Percentiles rank a stretch among this genome's conserved stretches.
Conservation (phyloP, 176 grass and related monocot genomes). For the Pharus latifolius region DNA sequence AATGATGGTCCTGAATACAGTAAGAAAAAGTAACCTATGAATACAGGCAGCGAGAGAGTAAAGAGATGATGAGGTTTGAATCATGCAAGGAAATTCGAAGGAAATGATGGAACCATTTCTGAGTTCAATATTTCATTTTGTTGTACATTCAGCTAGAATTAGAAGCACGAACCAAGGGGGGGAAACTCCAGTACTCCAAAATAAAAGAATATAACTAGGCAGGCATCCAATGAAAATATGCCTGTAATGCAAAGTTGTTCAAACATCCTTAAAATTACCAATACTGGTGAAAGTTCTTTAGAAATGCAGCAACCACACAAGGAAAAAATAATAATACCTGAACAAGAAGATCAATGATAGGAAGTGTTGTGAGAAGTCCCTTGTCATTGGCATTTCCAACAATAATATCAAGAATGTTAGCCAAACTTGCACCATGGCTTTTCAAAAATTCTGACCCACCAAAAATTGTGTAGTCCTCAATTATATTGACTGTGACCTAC, state of each 20-base stretch:
- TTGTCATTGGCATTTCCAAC: conserved; percentile 93
- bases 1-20: not conserved
- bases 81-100: no score
- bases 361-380: conserved; percentile 63
- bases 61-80: no score
- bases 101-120: no score
- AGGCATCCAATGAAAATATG: not conserved
- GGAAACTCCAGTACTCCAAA: not conserved
- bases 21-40: not conserved
- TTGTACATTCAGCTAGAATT: not conserved
- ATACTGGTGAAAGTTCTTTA: not conserved
- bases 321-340: conserved; percentile 45
- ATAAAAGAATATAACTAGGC: no score
- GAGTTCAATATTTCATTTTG: no score
- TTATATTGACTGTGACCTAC: conserved; percentile 64
- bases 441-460: conserved; percentile 86
- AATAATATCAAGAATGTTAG: conserved; percentile 72
- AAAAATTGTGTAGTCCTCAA: conserved; percentile 91
- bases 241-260: not conserved
- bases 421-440: conserved; percentile 62
- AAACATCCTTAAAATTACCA: conserved; percentile 4
- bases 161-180: not conserved
- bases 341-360: conserved; percentile 77
- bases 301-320: not conserved
- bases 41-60: no score